These are phyloP conservation scores for Spergularia azorica DNA, from an alignment of 179 eudicot genomes.

Conservation along the genomic window DNA sequence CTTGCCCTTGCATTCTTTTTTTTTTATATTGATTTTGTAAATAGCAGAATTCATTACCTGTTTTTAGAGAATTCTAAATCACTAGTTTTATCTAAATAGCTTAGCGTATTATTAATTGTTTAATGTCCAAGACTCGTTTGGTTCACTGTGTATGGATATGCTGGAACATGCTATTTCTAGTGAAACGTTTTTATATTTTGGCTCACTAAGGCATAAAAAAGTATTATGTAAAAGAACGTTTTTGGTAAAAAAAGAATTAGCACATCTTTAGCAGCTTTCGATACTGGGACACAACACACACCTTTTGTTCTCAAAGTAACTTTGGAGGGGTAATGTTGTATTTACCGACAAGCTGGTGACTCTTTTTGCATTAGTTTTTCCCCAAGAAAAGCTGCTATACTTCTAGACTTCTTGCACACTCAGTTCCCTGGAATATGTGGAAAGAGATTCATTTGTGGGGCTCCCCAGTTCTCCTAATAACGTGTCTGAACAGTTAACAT, in stretches of 20 bases:
- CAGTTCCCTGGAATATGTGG: too few species aligned
- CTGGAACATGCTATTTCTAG: too few species aligned
- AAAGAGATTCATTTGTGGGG: too few species aligned
- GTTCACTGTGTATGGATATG: not conserved
- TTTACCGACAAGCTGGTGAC: too few species aligned
- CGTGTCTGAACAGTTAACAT: too few species aligned
- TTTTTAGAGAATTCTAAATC: not conserved
- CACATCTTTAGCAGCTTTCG: not conserved
- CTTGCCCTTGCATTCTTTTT: conserved; percentile 13
- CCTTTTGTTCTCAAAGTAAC: not conserved
- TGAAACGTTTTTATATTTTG: not conserved
- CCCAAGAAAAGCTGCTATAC: too few species aligned
- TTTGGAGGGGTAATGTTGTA: too few species aligned
- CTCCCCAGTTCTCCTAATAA: too few species aligned
- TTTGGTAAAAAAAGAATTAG: not conserved
- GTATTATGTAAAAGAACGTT: not conserved
- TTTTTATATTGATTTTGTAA: not conserved
- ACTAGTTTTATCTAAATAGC: not conserved
- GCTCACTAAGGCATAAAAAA: not conserved
- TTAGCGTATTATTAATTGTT: not conserved
- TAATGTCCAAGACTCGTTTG: not conserved
- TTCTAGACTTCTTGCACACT: too few species aligned
- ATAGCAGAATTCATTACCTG: not conserved
- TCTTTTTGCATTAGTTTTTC: too few species aligned
- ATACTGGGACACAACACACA: not conserved